Conservation (phyloP, 2,329 filamentous ascomycete genomes). For the Fusarium agapanthi region DNA sequence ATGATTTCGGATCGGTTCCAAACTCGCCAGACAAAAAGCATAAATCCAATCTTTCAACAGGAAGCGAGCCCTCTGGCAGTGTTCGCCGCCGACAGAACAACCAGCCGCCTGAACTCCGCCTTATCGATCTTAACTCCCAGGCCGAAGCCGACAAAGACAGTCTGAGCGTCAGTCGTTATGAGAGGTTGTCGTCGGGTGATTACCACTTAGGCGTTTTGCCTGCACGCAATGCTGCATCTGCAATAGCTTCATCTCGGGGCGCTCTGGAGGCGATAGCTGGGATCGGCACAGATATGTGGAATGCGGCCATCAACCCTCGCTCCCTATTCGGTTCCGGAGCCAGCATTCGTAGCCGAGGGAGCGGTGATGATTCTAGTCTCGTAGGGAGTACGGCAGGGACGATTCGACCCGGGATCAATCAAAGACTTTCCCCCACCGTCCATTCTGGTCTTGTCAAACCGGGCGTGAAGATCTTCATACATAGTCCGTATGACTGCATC, state of each 20-base stretch:
- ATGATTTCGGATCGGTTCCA: constrained; percentile 17
- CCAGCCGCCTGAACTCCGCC: constrained; percentile 84
- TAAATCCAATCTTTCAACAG: constrained; percentile 54
- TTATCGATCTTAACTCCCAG: constrained; percentile 89
- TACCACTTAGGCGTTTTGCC: constrained; percentile 90
- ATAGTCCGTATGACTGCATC: constrained; percentile 97
- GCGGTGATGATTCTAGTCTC: constrained; percentile 67
- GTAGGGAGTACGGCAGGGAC: constrained; percentile 50
- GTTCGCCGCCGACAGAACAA: constrained; percentile 79
- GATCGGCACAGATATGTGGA: constrained; percentile 82
- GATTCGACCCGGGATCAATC: constrained; percentile 41
- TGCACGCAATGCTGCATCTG: constrained; percentile 72
- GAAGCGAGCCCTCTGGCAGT: constrained; percentile 70
- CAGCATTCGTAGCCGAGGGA: constrained; percentile 73
- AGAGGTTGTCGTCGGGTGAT: constrained; percentile 85
- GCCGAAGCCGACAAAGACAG: constrained; percentile 88
- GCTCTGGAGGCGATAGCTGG: constrained; percentile 80
- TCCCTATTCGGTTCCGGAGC: constrained; percentile 87
- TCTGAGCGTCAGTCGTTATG: constrained; percentile 85
- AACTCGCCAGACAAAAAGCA: constrained; percentile 48
- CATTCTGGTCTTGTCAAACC: constrained; percentile 65
- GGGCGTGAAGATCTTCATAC: constrained; percentile 83
- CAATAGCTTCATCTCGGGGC: constrained; percentile 72
- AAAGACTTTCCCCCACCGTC: constrained; percentile 48
- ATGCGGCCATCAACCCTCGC: constrained; percentile 87